A percentile compares a stretch with the other conserved stretches of the same genome.
Evolutionary conservation across 164 flowering plant genomes (phyloP).

Genomic region (Hamamelis virginiana): DNA sequence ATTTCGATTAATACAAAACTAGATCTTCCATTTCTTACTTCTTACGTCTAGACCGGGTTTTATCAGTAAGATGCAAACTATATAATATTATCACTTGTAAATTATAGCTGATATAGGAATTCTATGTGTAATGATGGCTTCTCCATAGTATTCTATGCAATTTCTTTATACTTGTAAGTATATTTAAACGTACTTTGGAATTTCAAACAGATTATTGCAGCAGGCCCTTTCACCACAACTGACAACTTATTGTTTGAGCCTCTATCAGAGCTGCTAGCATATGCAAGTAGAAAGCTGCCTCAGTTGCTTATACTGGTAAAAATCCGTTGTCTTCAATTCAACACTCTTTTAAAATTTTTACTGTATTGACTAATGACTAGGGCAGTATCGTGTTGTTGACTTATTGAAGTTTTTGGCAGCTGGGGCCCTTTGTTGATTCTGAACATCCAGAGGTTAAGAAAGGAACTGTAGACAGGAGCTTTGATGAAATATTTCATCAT

Average conservation of each 20-base stretch:
- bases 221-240: conserved; percentile 90
- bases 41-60: neutral
- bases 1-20: neutral
- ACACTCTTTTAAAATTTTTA: neutral
- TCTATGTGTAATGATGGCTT: neutral
- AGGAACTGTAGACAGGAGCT: conserved; percentile 60
- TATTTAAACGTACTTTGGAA: neutral
- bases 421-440: conserved; percentile 96
- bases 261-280: conserved; percentile 72
- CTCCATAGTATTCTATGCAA: neutral
- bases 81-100: neutral
- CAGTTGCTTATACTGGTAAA: conserved; percentile 86
- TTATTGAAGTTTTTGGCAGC: conserved; percentile 43
- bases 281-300: conserved; percentile 81
- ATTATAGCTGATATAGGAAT: neutral
- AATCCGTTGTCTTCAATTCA: neutral
- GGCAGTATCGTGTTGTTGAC: conserved; percentile 7
- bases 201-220: conserved; percentile 76
- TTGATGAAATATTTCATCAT: conserved; percentile 67
- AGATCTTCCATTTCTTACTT: neutral
- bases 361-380: neutral
- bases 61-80: neutral
- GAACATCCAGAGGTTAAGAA: conserved; percentile 89
- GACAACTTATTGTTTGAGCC: conserved; percentile 96
- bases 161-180: neutral